Percentiles rank a stretch among this genome's conserved stretches.
Conservation (phyloP, 306 rosid genomes). For the Potentilla sterilis region DNA sequence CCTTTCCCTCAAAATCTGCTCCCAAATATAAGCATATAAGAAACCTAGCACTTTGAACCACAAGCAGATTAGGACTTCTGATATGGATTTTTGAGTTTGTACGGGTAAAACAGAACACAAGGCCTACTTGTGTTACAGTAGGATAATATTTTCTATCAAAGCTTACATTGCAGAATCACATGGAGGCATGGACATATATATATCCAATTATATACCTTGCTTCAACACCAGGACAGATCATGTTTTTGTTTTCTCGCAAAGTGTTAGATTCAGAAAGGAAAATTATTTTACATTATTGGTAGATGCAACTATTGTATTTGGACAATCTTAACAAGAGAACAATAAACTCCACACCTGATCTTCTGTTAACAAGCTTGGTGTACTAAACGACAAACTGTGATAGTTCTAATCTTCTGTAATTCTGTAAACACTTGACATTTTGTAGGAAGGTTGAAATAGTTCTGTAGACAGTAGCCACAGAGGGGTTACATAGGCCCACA, state of each 20-base stretch:
- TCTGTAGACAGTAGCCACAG: too few species aligned
- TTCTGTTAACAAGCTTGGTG: not conserved
- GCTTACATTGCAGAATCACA: not conserved
- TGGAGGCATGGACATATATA: not conserved
- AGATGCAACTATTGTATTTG: not conserved
- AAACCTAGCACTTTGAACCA: not conserved
- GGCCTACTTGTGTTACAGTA: not conserved
- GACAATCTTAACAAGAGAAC: not conserved
- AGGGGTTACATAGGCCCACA: too few species aligned
- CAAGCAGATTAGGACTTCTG: not conserved
- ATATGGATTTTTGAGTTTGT: not conserved
- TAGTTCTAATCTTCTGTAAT: not conserved
- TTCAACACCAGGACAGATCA: not conserved
- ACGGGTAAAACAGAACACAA: not conserved
- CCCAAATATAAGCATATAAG: not conserved
- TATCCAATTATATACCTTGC: not conserved
- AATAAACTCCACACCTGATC: not conserved
- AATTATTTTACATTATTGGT: not conserved
- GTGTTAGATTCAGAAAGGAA: not conserved
- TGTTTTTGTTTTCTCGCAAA: not conserved
- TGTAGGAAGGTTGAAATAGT: not conserved
- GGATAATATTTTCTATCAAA: not conserved
- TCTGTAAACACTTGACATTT: not conserved
- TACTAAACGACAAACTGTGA: not conserved
- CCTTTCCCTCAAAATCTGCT: conserved; percentile 5